Conservation (phyloP, 495 filamentous ascomycete genomes). For the Mytilinidion resinicola region DNA sequence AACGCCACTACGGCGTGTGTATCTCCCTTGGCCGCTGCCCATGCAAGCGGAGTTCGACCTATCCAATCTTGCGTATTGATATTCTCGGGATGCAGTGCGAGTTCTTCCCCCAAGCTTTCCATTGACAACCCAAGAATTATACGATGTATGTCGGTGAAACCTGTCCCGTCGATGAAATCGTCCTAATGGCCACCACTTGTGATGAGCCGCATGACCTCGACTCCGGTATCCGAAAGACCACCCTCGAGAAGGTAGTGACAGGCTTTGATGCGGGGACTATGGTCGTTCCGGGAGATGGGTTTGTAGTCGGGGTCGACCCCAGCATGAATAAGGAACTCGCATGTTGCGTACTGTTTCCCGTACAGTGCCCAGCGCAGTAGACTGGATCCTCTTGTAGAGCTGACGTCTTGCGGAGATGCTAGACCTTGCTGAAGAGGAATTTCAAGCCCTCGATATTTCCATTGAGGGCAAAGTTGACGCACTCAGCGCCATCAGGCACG, state of each 20-base stretch:
- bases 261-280: too few relatives aligned
- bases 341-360: too few relatives aligned
- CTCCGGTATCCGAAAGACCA: too few relatives aligned
- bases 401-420: slow-evolving; percentile 29
- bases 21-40: slow-evolving; percentile 34
- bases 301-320: too few relatives aligned
- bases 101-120: slow-evolving; percentile 24
- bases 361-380: background rate
- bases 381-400: slow-evolving; percentile 22
- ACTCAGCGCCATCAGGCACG: slow-evolving; percentile 18
- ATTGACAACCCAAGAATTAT: slow-evolving; percentile 32
- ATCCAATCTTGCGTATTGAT: slow-evolving; percentile 21
- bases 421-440: slow-evolving; percentile 23
- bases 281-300: too few relatives aligned
- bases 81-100: slow-evolving; percentile 20
- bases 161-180: slow-evolving; percentile 28
- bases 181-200: slow-evolving; percentile 16
- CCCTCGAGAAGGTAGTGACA: too few relatives aligned
- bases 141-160: slow-evolving; percentile 30
- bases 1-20: slow-evolving; percentile 19
- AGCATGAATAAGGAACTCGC: too few relatives aligned
- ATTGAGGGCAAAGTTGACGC: slow-evolving; percentile 21
- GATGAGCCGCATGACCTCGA: too few relatives aligned
- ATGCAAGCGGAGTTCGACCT: slow-evolving; percentile 36
- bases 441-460: slow-evolving; percentile 29